These are phyloP conservation scores for Moesziomyces globuligerus DNA, from an alignment of 1,284 basidiomycete genomes.

Conservation along the genomic window DNA sequence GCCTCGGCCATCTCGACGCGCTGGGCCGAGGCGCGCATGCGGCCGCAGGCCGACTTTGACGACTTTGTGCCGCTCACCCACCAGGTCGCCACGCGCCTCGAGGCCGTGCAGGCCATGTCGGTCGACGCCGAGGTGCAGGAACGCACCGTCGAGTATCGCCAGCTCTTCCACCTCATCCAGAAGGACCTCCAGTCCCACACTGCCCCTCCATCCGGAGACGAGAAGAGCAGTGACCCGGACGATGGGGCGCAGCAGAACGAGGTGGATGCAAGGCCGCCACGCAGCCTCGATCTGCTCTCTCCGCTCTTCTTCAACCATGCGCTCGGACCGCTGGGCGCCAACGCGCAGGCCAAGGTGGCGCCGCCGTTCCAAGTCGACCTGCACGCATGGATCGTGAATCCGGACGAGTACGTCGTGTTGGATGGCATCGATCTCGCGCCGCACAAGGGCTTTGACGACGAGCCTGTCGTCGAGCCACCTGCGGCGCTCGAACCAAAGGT, in stretches of 20 bases:
- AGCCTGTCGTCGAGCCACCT: not conserved
- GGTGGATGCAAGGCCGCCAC: constrained; percentile 71
- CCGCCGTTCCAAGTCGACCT: constrained; percentile 86
- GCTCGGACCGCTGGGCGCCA: constrained; percentile 82
- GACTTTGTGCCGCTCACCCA: constrained; percentile 75
- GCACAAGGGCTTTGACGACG: constrained; percentile 7
- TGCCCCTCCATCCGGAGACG: not conserved
- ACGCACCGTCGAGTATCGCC: constrained; percentile 81
- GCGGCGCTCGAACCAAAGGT: not conserved
- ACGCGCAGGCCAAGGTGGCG: constrained; percentile 81
- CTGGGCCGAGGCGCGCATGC: constrained; percentile 82
- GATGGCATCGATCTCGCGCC: constrained; percentile 17
- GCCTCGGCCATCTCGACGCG: constrained; percentile 76
- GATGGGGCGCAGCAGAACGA: not conserved
- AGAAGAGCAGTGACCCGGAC: not conserved
- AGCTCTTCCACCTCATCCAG: constrained; percentile 82
- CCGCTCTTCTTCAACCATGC: constrained; percentile 84
- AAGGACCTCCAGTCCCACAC: constrained; percentile 74
- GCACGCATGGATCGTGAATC: constrained; percentile 81
- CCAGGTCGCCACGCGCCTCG: constrained; percentile 73
- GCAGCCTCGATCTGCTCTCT: constrained; percentile 85
- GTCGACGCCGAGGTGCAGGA: constrained; percentile 89
- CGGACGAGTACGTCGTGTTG: constrained; percentile 20
- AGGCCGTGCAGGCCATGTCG: constrained; percentile 71
- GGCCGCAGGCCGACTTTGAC: constrained; percentile 70